These are phyloP conservation scores for Xylaria sp. DNA, from an alignment of 495 filamentous ascomycete species.

Conservation along the genomic window DNA sequence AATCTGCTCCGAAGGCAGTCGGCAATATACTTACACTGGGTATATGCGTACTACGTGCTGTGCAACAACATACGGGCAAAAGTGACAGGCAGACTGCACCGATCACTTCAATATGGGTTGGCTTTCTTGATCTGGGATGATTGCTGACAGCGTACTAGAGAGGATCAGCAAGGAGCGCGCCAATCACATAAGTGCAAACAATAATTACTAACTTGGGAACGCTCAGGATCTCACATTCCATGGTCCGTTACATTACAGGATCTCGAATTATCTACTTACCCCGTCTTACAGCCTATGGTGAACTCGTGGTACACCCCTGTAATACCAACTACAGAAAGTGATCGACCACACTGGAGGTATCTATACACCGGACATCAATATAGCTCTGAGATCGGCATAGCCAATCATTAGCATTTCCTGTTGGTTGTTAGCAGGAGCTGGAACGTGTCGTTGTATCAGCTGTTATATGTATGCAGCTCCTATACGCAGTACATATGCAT, in stretches of 20 bases:
- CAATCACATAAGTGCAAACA: conserved; percentile 6
- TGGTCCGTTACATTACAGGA: conserved; percentile 12
- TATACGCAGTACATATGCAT: neutral
- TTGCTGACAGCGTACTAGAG: neutral
- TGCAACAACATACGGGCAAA: neutral
- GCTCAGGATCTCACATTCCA: neutral
- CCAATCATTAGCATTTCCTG: neutral
- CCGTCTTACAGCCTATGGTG: conserved; percentile 1
- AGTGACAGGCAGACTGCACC: too few species aligned
- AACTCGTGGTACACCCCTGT: neutral
- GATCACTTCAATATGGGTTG: neutral
- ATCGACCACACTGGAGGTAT: neutral
- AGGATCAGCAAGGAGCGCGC: neutral
- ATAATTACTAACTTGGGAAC: neutral
- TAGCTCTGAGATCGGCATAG: neutral
- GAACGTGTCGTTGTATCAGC: neutral
- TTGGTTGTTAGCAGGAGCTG: neutral
- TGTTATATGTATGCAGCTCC: neutral
- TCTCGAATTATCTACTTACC: conserved; percentile 10
- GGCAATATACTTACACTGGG: neutral
- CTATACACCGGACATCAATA: neutral
- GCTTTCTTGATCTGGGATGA: neutral
- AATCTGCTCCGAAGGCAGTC: neutral
- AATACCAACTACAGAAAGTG: neutral
- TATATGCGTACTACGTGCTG: too few species aligned